Conservation (phyloP, 164 flowering plant species). For the Tetracentron sinense region DNA sequence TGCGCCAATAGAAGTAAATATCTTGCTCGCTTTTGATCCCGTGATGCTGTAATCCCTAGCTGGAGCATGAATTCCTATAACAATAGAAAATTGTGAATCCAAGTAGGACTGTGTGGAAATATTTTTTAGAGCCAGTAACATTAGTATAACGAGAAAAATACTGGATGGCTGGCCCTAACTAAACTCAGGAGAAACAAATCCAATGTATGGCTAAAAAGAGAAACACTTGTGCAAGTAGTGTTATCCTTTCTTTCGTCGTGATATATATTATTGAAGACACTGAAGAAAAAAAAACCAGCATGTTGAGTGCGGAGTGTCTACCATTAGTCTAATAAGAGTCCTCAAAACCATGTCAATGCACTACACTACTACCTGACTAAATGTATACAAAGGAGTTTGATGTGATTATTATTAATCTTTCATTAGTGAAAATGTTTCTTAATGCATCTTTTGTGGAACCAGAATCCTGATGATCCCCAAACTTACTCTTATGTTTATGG, state of each 20-base stretch:
- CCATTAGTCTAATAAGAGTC: not conserved
- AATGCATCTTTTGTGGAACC: not conserved
- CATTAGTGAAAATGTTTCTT: not conserved
- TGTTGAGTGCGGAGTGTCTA: too few relatives aligned
- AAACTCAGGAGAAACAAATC: too few relatives aligned
- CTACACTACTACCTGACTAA: not conserved
- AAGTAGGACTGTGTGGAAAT: not conserved
- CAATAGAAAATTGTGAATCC: not conserved
- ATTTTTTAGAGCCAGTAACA: not conserved
- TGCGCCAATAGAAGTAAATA: slow-evolving; percentile 74
- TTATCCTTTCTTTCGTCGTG: not conserved
- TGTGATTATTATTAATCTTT: too few relatives aligned
- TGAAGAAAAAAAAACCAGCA: too few relatives aligned
- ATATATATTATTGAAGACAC: too few relatives aligned
- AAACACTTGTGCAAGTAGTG: not conserved
- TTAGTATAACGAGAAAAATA: not conserved
- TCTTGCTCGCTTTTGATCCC: slow-evolving; percentile 44
- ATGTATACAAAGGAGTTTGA: not conserved
- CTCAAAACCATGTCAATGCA: not conserved
- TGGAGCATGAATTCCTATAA: slow-evolving; percentile 54
- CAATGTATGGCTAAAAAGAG: too few relatives aligned
- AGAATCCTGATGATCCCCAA: not conserved
- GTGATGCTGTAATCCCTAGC: slow-evolving; percentile 67
- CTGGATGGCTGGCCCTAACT: not conserved
- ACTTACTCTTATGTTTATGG: not conserved